phyloP scores from a whole-genome alignment of 31 red algal genomes.

The Odonthalia washingtoniensis region DNA sequence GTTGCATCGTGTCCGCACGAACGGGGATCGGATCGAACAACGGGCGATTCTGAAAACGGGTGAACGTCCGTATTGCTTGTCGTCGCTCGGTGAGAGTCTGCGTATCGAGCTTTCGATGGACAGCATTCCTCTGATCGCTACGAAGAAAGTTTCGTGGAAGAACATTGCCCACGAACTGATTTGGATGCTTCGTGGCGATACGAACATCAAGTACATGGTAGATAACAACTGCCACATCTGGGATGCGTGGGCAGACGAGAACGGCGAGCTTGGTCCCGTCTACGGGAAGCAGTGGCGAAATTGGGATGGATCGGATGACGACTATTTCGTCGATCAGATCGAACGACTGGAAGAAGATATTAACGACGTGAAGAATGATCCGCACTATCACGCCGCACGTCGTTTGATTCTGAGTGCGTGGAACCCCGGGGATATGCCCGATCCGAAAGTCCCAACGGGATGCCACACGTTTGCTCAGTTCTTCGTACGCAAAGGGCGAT shows the following conservation, averaged over 20 bases:
- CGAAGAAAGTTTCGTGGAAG: slow-evolving; percentile 20
- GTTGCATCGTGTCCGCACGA: no score
- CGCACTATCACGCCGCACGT: slow-evolving; percentile 9
- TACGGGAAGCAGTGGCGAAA: slow-evolving; percentile 38
- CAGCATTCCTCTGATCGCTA: slow-evolving; percentile 18
- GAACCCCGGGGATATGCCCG: slow-evolving; percentile 23
- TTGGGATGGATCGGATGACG: slow-evolving; percentile 25
- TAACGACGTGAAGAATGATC: slow-evolving; percentile 21
- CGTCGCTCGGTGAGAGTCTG: no score
- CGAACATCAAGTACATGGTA: slow-evolving; percentile 25
- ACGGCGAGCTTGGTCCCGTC: slow-evolving; percentile 28
- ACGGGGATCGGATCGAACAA: no score
- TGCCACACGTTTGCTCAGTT: slow-evolving; percentile 26
- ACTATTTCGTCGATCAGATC: slow-evolving; percentile 22
- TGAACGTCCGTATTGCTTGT: no score
- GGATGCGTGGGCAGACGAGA: slow-evolving; percentile 33
- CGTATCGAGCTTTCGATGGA: no score
- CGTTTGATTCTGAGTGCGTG: slow-evolving; percentile 26
- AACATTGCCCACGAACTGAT: slow-evolving; percentile 19
- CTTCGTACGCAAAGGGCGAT: slow-evolving; percentile 13
- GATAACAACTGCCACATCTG: slow-evolving; percentile 11
- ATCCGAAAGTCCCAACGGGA: not conserved
- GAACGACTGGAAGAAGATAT: not conserved
- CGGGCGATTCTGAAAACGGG: no score
- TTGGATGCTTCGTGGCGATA: slow-evolving; percentile 31